Evolutionary conservation across 1,139 yeast species (phyloP), one percentile per base, ranked within the genome.

Genomic region (Nakaseomyces nivariensis): DNA sequence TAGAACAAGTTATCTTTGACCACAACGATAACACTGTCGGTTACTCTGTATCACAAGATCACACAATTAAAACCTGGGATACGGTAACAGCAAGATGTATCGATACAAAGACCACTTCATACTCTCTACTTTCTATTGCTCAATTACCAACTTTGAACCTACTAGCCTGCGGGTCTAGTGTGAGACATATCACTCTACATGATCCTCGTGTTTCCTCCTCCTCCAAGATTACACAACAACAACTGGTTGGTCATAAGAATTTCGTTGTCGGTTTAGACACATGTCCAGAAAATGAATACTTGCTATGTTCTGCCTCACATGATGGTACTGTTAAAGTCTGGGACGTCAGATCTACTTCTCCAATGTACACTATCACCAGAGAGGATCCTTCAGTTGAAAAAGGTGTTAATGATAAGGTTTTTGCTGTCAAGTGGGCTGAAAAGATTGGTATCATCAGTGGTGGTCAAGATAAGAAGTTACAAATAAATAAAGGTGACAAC

Each of bases 11-110:
- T 17, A 74, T 79, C 17, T 88, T 89, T 65, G 96, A 87, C 61
- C 66, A 73, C 6, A 69, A 71, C 32, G 97, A 92, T 65, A 57
- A 76, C 41, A 77, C 94, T 0, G 96, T 90, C 5, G 96, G 83
- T 13, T 92, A 92, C 69, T 88, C 97, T 0, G 96, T 86, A 1
- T 85, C 97, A 4, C 97, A 89, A 67, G 97, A 92, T 70, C 98
- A 92, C 66, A 81, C 95, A 1, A 81, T 92, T 56, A 85, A 86
- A 62, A 92, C 98, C 0, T 92, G 98, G 97, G 98, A 92, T 71
- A 74, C 90, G 60, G 83, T 87, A 24, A 88, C 97, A 5, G 73
- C 85, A 17, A 77, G 86, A 56, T 80, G 87, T 61, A 83, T 89
- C 41, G 97, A 89, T 64, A 85, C 97, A 4, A 82, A 88, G 68